A percentile compares a stretch with the other conserved stretches of the same genome.
phyloP scores from a whole-genome alignment of 208 protist genomes.

The Angomonas ambiguus region DNA sequence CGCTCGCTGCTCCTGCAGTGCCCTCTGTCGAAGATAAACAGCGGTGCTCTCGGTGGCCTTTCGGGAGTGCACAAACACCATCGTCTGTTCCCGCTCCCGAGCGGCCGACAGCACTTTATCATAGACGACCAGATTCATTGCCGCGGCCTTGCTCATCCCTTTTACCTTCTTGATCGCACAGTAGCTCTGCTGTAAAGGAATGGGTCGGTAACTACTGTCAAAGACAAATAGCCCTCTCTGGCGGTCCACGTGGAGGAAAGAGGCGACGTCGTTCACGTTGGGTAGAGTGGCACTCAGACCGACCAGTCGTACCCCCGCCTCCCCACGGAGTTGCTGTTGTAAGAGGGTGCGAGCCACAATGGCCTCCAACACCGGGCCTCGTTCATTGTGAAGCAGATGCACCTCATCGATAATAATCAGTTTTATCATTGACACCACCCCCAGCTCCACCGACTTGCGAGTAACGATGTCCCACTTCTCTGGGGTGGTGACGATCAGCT shows the following conservation, averaged over 20 bases:
- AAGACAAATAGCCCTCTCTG: slow-evolving; percentile 95
- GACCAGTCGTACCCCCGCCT: slow-evolving; percentile 95
- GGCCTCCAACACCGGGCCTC: slow-evolving; percentile 98
- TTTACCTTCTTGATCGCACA: slow-evolving; percentile 96
- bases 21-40: slow-evolving; percentile 84
- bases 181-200: slow-evolving; percentile 98
- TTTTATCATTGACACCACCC: slow-evolving; percentile 72
- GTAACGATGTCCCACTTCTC: slow-evolving; percentile 99
- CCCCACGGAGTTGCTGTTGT: slow-evolving; percentile 72
- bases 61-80: slow-evolving; percentile 99
- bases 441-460: slow-evolving; percentile 95
- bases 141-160: slow-evolving; percentile 88
- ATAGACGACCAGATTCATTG: slow-evolving; percentile 98
- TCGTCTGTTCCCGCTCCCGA: slow-evolving; percentile 91
- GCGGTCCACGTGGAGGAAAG: slow-evolving; percentile 96
- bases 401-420: slow-evolving; percentile 98
- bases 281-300: slow-evolving; percentile 99
- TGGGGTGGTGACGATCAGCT: slow-evolving; percentile 99
- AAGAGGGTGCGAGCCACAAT: slow-evolving; percentile 96
- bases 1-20: slow-evolving; percentile 85
- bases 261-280: slow-evolving; percentile 99
- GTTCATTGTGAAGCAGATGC: slow-evolving; percentile 99
- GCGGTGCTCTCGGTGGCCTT: slow-evolving; percentile 98
- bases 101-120: slow-evolving; percentile 94
- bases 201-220: slow-evolving; percentile 93